Evolutionary conservation across 2,329 filamentous ascomycete genomes (phyloP).

Genomic region (Geosmithia morbida): DNA sequence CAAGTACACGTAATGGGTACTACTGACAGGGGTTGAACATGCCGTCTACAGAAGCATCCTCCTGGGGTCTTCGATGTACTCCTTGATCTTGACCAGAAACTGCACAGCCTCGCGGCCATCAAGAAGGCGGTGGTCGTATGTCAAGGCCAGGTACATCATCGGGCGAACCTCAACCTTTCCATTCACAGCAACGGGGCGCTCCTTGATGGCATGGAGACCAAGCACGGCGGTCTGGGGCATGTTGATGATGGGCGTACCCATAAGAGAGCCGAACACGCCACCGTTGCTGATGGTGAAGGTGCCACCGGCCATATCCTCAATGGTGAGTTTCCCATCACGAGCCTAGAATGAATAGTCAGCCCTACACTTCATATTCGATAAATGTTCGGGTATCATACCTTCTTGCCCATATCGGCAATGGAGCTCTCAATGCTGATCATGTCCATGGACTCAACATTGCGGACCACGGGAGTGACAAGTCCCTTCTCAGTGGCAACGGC

Average conservation of each 20-base stretch:
- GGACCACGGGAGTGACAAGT: conserved; percentile 88
- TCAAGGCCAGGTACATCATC: conserved; percentile 99
- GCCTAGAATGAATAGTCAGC: conserved; percentile 37
- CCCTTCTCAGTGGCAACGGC: conserved; percentile 97
- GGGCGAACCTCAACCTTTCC: conserved; percentile 91
- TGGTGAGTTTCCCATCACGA: conserved; percentile 89
- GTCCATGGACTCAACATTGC: conserved; percentile 81
- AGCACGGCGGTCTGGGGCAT: conserved; percentile 84
- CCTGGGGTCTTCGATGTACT: conserved; percentile 89
- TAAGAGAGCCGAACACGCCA: conserved; percentile 90
- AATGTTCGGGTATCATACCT: conserved; percentile 37
- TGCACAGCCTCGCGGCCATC: conserved; percentile 93
- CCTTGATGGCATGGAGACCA: conserved; percentile 92
- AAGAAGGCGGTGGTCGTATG: conserved; percentile 91
- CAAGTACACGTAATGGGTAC: neutral
- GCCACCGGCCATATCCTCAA: conserved; percentile 97
- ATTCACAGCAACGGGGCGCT: conserved; percentile 76
- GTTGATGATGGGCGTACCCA: conserved; percentile 98
- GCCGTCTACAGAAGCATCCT: conserved; percentile 60
- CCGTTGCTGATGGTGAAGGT: conserved; percentile 98
- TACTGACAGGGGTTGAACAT: neutral
- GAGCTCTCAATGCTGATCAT: conserved; percentile 78
- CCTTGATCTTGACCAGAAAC: conserved; percentile 94
- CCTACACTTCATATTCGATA: neutral
- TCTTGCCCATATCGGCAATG: conserved; percentile 91